These are phyloP conservation scores for Diacronema lutheri DNA, from an alignment of 78 protist species.

Conservation along the genomic window DNA sequence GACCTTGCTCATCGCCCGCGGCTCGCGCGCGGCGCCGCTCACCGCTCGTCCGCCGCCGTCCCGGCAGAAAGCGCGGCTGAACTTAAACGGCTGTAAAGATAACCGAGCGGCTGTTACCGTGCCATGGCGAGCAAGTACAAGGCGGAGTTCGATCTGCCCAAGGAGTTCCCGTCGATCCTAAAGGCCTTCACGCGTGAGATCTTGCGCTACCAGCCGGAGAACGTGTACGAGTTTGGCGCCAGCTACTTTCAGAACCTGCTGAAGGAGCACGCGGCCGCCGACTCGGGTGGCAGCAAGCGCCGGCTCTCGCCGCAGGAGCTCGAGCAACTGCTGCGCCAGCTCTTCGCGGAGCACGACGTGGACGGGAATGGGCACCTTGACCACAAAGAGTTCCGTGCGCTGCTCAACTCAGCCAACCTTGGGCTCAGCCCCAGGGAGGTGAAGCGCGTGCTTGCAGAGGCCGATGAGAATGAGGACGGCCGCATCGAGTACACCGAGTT, in stretches of 20 bases:
- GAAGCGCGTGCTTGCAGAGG: background rate
- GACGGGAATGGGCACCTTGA: background rate
- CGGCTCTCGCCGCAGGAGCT: background rate
- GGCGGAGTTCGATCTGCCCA: background rate
- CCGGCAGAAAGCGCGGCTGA: too few species aligned
- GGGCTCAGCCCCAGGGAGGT: background rate
- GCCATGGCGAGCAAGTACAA: background rate
- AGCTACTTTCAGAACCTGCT: background rate
- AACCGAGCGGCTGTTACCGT: too few species aligned
- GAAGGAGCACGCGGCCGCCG: background rate
- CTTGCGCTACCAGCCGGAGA: background rate
- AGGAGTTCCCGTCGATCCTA: background rate
- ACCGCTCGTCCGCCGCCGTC: too few species aligned
- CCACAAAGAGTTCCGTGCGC: background rate
- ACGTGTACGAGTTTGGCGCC: slow-evolving; percentile 24
- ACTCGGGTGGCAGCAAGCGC: background rate
- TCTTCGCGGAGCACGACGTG: background rate
- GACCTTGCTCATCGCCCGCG: too few species aligned
- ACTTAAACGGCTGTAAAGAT: too few species aligned
- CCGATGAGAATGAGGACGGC: background rate
- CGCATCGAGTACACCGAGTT: background rate
- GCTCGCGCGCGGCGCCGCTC: too few species aligned
- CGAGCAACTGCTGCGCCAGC: background rate
- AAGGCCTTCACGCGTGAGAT: slow-evolving; percentile 13
- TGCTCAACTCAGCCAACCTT: background rate